Conservation (phyloP, 306 rosid genomes). For the Canavalia gladiata region DNA sequence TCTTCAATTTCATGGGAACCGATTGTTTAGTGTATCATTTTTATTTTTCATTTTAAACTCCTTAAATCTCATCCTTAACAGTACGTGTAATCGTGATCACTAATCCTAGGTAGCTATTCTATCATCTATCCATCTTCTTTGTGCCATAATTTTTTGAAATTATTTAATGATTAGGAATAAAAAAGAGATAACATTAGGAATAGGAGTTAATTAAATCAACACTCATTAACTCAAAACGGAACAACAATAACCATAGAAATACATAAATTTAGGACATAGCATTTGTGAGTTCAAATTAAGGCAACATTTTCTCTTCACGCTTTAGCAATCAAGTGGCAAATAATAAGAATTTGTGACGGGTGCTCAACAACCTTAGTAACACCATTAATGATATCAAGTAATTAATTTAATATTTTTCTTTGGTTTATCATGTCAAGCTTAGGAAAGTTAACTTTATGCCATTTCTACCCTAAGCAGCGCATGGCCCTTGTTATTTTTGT, state of each 20-base stretch:
- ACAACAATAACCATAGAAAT: not conserved
- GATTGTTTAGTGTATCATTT: constrained; percentile 29
- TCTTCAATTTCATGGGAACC: constrained; percentile 37
- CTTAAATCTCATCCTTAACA: not conserved
- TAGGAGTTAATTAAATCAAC: not conserved
- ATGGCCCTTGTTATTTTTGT: constrained; percentile 19
- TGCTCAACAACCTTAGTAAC: not conserved
- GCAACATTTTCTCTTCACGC: not conserved
- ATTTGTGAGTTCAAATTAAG: not conserved
- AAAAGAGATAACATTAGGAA: not conserved
- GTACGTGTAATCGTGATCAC: not conserved
- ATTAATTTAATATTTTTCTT: not conserved
- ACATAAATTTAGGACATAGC: not conserved
- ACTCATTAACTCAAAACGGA: not conserved
- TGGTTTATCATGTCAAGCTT: not conserved
- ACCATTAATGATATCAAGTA: not conserved
- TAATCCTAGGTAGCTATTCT: too few relatives aligned
- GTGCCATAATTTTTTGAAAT: not conserved
- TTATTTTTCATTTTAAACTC: constrained; percentile 30
- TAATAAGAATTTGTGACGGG: not conserved
- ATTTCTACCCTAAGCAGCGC: not conserved
- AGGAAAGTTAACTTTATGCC: not conserved
- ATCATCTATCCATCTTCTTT: too few relatives aligned
- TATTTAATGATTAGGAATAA: not conserved
- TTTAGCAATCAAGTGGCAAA: too few relatives aligned